phyloP scores from a whole-genome alignment of 331 rosid species.

The Acacia pycnantha region DNA sequence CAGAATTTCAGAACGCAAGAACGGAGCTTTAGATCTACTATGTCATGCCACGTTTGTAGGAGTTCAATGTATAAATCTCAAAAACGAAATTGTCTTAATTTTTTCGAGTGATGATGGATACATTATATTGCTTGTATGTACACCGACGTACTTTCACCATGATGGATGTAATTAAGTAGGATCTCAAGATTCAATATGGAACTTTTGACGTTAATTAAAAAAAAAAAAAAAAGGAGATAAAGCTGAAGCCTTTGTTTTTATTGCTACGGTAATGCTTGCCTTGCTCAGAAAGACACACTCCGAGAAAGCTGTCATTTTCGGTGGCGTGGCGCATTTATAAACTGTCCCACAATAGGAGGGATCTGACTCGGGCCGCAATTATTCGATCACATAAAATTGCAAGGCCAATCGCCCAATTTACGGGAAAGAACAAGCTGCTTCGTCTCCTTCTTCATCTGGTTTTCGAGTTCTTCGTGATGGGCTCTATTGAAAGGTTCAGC shows the following conservation, averaged over 20 bases:
- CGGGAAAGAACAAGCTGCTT: neutral
- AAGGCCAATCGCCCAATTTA: neutral
- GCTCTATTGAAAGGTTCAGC: conserved; percentile 24
- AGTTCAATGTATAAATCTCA: neutral
- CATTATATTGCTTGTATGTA: too few species aligned
- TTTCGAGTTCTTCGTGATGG: conserved; percentile 22
- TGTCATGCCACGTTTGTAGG: neutral
- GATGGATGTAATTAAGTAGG: neutral
- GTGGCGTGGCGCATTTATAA: neutral
- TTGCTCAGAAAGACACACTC: neutral
- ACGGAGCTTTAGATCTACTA: neutral
- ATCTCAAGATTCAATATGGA: neutral
- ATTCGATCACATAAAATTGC: neutral
- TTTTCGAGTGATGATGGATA: neutral
- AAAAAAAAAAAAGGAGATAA: too few species aligned
- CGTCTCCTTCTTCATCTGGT: neutral
- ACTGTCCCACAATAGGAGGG: neutral
- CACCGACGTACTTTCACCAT: too few species aligned
- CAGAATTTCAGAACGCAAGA: neutral
- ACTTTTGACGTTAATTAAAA: neutral
- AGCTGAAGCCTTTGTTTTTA: neutral
- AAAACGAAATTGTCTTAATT: neutral
- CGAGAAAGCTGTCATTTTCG: neutral
- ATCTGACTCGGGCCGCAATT: neutral
- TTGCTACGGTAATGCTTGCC: neutral